phyloP scores from a whole-genome alignment of 2,329 filamentous ascomycete species.

The Penicillium digitatum region DNA sequence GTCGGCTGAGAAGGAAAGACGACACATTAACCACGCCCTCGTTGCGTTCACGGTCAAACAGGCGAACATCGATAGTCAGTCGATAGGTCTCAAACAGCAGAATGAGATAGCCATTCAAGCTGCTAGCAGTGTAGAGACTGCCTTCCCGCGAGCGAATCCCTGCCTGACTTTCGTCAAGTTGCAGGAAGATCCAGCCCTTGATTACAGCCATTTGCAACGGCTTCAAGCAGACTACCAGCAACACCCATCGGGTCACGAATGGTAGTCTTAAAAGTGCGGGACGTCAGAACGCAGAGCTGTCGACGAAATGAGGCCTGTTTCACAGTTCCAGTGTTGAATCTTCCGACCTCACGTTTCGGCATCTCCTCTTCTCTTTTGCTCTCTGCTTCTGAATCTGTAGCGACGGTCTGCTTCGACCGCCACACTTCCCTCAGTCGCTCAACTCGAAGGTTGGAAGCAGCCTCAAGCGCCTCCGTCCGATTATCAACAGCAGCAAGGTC shows the following conservation, averaged over 20 bases:
- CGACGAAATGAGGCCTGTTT: constrained; percentile 57
- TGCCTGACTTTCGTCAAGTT: constrained; percentile 60
- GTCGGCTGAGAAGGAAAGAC: constrained; percentile 65
- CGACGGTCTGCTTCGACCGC: constrained; percentile 31
- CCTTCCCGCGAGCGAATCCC: constrained; percentile 72
- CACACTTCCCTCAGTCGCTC: constrained; percentile 60
- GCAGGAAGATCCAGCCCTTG: constrained; percentile 68
- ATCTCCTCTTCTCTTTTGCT: constrained; percentile 5
- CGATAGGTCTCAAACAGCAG: constrained; percentile 73
- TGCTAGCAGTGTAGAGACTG: constrained; percentile 66
- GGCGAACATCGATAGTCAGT: constrained; percentile 67
- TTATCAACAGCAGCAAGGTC: constrained; percentile 72
- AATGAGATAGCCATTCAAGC: constrained; percentile 71
- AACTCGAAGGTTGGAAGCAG: constrained; percentile 57
- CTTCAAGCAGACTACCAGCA: constrained; percentile 65
- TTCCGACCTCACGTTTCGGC: neutral
- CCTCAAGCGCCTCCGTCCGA: constrained; percentile 63
- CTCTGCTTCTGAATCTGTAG: neutral
- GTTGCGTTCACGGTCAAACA: constrained; percentile 71
- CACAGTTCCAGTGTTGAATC: constrained; percentile 5
- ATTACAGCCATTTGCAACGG: constrained; percentile 67
- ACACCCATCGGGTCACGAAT: constrained; percentile 75
- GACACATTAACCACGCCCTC: constrained; percentile 68
- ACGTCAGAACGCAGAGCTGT: constrained; percentile 63
- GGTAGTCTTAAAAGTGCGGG: constrained; percentile 66